Evolutionary conservation across 768 basidiomycete genomes (phyloP), one percentile per base, ranked within the genome.

Genomic region (Ephemerocybe angulata): DNA sequence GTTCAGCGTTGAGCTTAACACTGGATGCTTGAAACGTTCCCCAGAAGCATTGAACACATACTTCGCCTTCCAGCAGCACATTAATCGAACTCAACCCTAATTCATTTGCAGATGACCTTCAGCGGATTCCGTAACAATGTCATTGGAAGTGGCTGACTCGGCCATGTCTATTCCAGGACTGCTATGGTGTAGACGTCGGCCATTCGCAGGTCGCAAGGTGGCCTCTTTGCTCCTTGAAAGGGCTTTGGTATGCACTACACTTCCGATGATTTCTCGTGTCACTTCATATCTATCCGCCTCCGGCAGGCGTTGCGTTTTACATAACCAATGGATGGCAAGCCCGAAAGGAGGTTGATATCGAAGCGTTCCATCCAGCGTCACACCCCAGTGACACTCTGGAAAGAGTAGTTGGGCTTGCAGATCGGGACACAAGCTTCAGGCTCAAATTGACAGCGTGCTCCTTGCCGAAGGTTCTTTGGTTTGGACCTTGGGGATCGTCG

Each of bases 381-480:
- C 48, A 37, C 41, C 38, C 15, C 30, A 30, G 44, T 46, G 44
- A 54, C 53, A 46, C 24, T 25, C 54, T 50, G 27, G 47, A 55
- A 55, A 30, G 47, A 55, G 54, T 28, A 55, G 48, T 55, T 50
- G 54, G 19, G 13, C 38, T 27, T 55, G 47, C 54, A 49, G 54
- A 55, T 55, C 54, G 54, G 54, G 54, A 41, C 21, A 40, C 48
- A 38, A 55, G 40, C 47, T 55, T 55, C 35, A 42, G 37, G 48
- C 35, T 50, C 48, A 49, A 42, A 40, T 48, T 55, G 54, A 50
- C 54, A 49, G 30, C 25, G 25, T 55, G 46, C 47, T 49, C 25
- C 48, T 55, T 55, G 54, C 54, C 54, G 54, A 55, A 55, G 54
- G 54, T 55, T 55, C 54, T 55, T 48, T 27, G n/a, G 22, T 40